phyloP scores from a whole-genome alignment of 2,329 filamentous ascomycete genomes.

The Botryotinia convoluta region DNA sequence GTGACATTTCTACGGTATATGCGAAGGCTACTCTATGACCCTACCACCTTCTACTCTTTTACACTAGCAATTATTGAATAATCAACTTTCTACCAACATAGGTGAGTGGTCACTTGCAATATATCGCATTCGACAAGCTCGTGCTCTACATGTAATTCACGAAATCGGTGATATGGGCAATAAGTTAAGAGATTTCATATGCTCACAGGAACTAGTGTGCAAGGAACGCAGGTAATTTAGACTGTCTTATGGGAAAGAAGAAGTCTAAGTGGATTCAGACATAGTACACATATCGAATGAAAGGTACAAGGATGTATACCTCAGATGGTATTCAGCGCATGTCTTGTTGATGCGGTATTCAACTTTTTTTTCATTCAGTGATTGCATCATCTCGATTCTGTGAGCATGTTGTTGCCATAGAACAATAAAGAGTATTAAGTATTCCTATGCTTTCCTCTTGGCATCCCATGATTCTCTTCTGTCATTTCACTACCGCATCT shows the following conservation, averaged over 20 bases:
- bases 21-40: too few species aligned
- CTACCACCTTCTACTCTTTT: too few species aligned
- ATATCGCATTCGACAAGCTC: not conserved
- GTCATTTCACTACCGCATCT: not conserved
- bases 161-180: too few species aligned
- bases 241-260: not conserved
- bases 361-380: not conserved
- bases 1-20: too few species aligned
- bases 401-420: not conserved
- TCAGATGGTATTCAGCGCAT: not conserved
- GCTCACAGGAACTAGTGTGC: not conserved
- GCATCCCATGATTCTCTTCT: too few species aligned
- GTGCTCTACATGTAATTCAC: not conserved
- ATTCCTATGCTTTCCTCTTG: not conserved
- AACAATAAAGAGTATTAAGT: not conserved
- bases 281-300: not conserved
- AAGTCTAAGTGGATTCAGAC: not conserved
- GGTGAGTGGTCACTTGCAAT: not conserved
- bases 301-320: not conserved
- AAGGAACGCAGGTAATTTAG: not conserved
- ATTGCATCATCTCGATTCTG: not conserved
- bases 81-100: not conserved
- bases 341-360: not conserved
- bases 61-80: not conserved
- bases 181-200: too few species aligned